phyloP scores from a whole-genome alignment of 2,329 filamentous ascomycete genomes.

The Hymenoscyphus fructigenus region DNA sequence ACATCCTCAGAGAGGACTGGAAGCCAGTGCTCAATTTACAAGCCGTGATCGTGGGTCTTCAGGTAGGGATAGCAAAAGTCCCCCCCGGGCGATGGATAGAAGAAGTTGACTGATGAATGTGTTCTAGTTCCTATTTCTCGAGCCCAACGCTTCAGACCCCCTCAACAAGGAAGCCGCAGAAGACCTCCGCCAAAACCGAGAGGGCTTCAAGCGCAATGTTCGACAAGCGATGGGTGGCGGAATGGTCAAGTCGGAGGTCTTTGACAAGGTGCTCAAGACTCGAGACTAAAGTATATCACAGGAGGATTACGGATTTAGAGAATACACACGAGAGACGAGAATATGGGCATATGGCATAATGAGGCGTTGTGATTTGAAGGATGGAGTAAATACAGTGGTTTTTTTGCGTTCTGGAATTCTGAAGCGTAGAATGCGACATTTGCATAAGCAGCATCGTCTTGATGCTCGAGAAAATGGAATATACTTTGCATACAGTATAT shows the following conservation, averaged over 20 bases:
- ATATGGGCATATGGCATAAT: constrained; percentile 30
- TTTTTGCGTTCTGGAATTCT: constrained; percentile 18
- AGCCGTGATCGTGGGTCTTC: constrained; percentile 90
- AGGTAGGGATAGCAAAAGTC: constrained; percentile 51
- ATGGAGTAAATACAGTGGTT: constrained; percentile 27
- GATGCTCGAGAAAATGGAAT: neutral
- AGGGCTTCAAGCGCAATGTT: constrained; percentile 90
- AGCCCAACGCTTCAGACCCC: constrained; percentile 96
- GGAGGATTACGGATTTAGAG: constrained; percentile 14
- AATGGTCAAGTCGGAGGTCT: constrained; percentile 67
- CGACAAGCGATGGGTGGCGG: constrained; percentile 80
- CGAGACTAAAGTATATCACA: constrained; percentile 19
- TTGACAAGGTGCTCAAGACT: constrained; percentile 72
- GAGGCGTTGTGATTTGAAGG: constrained; percentile 29
- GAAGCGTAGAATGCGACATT: constrained; percentile 15
- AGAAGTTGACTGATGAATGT: constrained; percentile 13
- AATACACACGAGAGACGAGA: constrained; percentile 12
- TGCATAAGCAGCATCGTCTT: neutral
- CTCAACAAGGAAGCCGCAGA: constrained; percentile 97
- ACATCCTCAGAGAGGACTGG: constrained; percentile 97
- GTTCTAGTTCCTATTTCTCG: constrained; percentile 88
- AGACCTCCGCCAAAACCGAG: constrained; percentile 80
- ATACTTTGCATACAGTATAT: neutral
- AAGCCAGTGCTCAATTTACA: constrained; percentile 97
- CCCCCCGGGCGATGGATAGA: neutral